Conservation (phyloP, 306 rosid species). For the Hippophae tibetana region DNA sequence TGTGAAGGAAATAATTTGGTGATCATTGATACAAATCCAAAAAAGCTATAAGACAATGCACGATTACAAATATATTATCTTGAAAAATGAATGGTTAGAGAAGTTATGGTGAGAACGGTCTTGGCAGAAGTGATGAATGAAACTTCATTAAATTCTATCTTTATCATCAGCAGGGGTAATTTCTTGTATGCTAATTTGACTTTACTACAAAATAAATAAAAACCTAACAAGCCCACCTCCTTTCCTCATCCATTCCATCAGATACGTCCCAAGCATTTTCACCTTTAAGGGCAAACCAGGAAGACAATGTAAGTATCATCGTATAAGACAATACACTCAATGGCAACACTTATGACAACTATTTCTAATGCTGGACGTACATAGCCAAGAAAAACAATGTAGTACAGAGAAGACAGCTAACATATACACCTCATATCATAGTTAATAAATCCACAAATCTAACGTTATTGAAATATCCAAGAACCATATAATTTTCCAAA, state of each 20-base stretch:
- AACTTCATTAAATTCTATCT: slow-evolving; percentile 7
- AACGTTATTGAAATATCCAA: too few relatives aligned
- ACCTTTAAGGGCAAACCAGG: slow-evolving; percentile 31
- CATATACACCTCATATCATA: too few relatives aligned
- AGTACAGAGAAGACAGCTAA: too few relatives aligned
- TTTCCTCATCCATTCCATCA: slow-evolving; percentile 22
- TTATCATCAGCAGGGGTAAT: slow-evolving; percentile 5
- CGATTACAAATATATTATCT: background rate
- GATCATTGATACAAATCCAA: background rate
- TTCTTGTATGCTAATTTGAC: background rate
- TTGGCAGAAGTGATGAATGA: background rate
- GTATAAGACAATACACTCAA: background rate
- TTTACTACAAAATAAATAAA: background rate
- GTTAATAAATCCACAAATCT: too few relatives aligned
- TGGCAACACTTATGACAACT: background rate
- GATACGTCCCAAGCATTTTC: slow-evolving; percentile 39
- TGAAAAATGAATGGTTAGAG: background rate
- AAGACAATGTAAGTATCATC: background rate
- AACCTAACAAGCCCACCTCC: slow-evolving; percentile 45
- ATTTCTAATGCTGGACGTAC: background rate
- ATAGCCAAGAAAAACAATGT: background rate
- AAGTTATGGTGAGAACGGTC: background rate
- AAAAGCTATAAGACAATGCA: background rate
- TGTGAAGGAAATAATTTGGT: background rate
- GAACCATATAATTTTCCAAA: too few relatives aligned